These are phyloP conservation scores for Phyllosticta citribraziliensis DNA, from an alignment of 2,329 filamentous ascomycete genomes.

Conservation along the genomic window DNA sequence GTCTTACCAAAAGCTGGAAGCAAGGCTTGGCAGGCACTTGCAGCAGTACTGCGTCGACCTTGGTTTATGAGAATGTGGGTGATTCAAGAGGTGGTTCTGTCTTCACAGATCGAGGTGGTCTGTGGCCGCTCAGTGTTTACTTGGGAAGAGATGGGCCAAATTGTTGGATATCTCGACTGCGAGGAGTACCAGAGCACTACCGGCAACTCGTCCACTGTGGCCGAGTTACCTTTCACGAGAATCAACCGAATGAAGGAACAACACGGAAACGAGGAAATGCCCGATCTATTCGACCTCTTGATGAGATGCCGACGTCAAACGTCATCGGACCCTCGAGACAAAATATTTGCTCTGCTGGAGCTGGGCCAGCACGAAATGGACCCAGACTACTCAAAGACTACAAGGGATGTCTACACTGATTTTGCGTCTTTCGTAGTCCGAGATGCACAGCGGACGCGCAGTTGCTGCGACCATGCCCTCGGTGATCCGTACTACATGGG, in stretches of 20 bases:
- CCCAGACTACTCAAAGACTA: conserved; percentile 6
- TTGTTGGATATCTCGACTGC: conserved; percentile 5
- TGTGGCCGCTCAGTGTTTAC: conserved; percentile 4
- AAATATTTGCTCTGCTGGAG: conserved; percentile 21
- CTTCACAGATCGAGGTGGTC: conserved; percentile 5
- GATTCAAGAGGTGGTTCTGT: conserved; percentile 22
- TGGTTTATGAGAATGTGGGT: conserved; percentile 24
- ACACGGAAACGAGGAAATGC: background rate
- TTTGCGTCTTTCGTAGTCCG: background rate
- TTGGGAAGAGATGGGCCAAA: conserved; percentile 7
- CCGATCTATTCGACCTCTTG: conserved; percentile 8
- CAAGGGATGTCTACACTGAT: conserved; percentile 4
- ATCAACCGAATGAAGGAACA: conserved; percentile 10
- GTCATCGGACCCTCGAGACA: conserved; percentile 20
- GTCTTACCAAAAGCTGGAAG: conserved; percentile 2
- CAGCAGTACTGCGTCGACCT: conserved; percentile 7
- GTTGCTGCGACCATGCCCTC: conserved; percentile 1
- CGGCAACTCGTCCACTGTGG: background rate
- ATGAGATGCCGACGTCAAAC: conserved; percentile 6
- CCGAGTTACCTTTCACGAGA: conserved; percentile 6
- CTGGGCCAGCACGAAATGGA: conserved; percentile 11
- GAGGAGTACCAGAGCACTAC: conserved; percentile 1
- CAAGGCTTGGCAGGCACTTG: conserved; percentile 5
- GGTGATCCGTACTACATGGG: conserved; percentile 1
- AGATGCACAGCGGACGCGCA: background rate